Evolutionary conservation across 2,329 filamentous ascomycete species (phyloP), one percentile per base, ranked within the genome.

Genomic region (Diaporthe sp.): DNA sequence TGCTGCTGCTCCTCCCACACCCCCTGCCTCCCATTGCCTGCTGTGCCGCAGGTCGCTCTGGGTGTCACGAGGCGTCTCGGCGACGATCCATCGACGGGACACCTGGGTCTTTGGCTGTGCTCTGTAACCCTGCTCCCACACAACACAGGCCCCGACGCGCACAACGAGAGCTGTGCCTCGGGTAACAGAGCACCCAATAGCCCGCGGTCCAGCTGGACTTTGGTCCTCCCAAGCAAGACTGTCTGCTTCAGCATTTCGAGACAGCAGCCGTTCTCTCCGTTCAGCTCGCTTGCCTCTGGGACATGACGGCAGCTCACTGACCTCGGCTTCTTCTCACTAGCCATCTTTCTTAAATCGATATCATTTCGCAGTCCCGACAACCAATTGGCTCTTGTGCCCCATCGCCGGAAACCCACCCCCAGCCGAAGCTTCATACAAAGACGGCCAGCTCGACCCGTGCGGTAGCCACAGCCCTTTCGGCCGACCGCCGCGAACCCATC

Each of bases 281-380:
- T 34, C 73, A 73, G 75, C 75, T 75, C 75, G 62, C 57, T 62
- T 75, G 73, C 61, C 53, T 72, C 68, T 61, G n/a, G 46, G 55
- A 37, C 25, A 51, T 28, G 53, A 71, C 39, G 42, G 46, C n/a
- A 37, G 44, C 55, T 39, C 39, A 61, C 75, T 76, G 65, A 75
- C 68, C 28, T 62, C 7, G 17, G 10, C 28, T 73, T 55, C 57
- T 17, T 51, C 34, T 51, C n/a, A 22, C 37, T 72, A 77, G 75
- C 75, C 69, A 77, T 77, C 69, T 75, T 75, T 75, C 25, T 73
- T 75, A 71, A 73, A 65, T 58, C 69, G 62, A 73, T 77, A 77
- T 68, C 49, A 37, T 75, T 77, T 70, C 59, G 46, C 70, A 73
- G 49, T 42, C 44, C 37, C 70, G 70, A 34, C 49, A 65, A 19